Evolutionary conservation across 148 eudicot genomes (phyloP).

Genomic region (Drosera capensis): DNA sequence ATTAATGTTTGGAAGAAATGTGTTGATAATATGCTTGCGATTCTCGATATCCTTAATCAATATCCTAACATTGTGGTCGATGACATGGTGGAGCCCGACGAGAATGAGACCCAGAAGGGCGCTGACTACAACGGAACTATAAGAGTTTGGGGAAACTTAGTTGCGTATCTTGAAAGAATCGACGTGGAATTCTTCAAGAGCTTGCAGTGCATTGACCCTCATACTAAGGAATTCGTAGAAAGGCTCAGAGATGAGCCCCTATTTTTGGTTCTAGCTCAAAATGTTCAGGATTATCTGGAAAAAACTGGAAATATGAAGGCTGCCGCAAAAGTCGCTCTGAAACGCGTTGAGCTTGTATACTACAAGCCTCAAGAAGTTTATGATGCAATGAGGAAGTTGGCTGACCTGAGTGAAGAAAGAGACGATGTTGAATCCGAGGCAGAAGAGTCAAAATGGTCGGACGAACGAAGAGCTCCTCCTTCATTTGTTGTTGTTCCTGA

Average conservation of each 20-base stretch:
- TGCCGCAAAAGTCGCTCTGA: conserved; percentile 63
- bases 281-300: conserved; percentile 61
- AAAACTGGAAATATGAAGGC: conserved; percentile 46
- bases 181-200: conserved; percentile 81
- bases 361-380: conserved; percentile 80
- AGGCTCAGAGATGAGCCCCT: conserved; percentile 73
- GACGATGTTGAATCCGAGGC: conserved; percentile 20
- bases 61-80: conserved; percentile 67
- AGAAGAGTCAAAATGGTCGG: conserved; percentile 22
- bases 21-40: conserved; percentile 59
- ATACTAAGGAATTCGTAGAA: conserved; percentile 68
- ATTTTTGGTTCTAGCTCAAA: conserved; percentile 56
- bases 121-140: conserved; percentile 54
- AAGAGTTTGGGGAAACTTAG: conserved; percentile 82
- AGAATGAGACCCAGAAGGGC: conserved; percentile 68
- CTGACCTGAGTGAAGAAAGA: conserved; percentile 35
- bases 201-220: conserved; percentile 74
- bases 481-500: conserved; percentile 59
- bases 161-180: conserved; percentile 70
- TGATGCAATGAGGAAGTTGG: conserved; percentile 73
- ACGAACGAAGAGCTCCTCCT: conserved; percentile 41
- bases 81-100: conserved; percentile 75
- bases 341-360: conserved; percentile 57
- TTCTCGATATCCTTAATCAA: conserved; percentile 59
- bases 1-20: conserved; percentile 82